A percentile compares a stretch with the other conserved stretches of the same genome.
Conservation (phyloP, 1,284 basidiomycete genomes). For the Ustilago nuda region DNA sequence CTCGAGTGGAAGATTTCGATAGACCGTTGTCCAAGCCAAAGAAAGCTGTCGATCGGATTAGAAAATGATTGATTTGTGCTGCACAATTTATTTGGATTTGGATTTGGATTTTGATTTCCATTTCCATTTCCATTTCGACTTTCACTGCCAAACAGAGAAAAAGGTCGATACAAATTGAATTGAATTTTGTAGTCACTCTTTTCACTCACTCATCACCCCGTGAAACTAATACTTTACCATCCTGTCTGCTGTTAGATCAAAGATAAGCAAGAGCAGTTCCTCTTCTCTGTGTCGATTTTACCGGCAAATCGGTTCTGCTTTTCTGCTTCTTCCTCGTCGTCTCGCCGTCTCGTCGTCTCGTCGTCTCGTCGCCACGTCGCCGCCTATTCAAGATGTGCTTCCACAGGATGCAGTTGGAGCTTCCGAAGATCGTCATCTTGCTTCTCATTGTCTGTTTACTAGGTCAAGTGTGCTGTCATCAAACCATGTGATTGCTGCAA, state of each 20-base stretch:
- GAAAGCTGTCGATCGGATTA: neutral
- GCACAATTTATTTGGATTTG: no score
- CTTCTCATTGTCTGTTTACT: neutral
- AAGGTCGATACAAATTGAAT: neutral
- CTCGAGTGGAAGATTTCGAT: neutral
- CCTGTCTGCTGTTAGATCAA: neutral
- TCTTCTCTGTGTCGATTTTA: slow-evolving; percentile 9
- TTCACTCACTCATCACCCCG: neutral
- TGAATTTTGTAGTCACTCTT: neutral
- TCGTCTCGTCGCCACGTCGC: no score
- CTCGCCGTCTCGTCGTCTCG: no score
- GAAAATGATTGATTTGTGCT: neutral
- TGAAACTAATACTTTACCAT: neutral
- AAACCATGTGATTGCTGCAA: neutral
- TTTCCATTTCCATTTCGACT: no score
- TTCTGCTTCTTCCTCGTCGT: neutral
- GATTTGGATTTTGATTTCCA: neutral
- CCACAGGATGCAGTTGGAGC: neutral
- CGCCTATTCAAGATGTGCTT: neutral
- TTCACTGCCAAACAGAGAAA: neutral
- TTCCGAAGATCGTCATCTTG: neutral
- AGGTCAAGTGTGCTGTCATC: neutral
- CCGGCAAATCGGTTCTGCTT: slow-evolving; percentile 9
- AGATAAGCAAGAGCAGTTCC: neutral
- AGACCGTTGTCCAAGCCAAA: neutral